Evolutionary conservation across 140 eudicot genomes (phyloP).

Genomic region (Oenanthe javanica): DNA sequence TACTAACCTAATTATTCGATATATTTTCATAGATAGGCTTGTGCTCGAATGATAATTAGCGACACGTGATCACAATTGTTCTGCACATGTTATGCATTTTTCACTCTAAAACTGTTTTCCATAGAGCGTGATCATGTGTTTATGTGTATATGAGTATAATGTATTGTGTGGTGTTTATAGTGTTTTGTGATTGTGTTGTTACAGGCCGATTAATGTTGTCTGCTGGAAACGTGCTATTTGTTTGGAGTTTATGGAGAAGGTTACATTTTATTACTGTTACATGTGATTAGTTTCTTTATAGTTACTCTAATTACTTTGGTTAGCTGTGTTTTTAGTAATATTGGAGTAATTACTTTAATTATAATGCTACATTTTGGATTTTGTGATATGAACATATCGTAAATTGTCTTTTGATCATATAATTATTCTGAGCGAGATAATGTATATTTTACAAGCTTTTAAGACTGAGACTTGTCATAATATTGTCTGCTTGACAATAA

Average conservation of each 20-base stretch:
- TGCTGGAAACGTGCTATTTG: constrained; percentile 99
- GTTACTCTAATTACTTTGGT: background rate
- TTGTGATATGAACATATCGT: background rate
- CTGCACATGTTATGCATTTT: no score
- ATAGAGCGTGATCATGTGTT: background rate
- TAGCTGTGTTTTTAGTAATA: background rate
- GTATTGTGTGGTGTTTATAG: background rate
- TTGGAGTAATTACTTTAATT: background rate
- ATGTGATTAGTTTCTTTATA: background rate
- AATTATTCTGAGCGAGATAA: background rate
- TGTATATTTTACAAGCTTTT: background rate
- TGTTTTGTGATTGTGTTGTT: constrained; percentile 20
- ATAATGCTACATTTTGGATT: background rate
- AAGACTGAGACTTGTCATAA: background rate
- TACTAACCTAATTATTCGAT: background rate
- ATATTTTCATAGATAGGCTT: no score
- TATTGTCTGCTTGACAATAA: background rate
- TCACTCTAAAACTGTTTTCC: no score
- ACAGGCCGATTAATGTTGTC: constrained; percentile 95
- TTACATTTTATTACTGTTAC: constrained; percentile 24
- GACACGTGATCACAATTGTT: no score
- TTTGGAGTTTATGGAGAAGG: constrained; percentile 98
- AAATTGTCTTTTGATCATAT: background rate
- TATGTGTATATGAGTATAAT: background rate
- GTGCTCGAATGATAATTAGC: no score